A percentile compares a stretch with the other conserved stretches of the same genome.
phyloP scores from a whole-genome alignment of 139 green algal genomes.

The Chlorella sp. region DNA sequence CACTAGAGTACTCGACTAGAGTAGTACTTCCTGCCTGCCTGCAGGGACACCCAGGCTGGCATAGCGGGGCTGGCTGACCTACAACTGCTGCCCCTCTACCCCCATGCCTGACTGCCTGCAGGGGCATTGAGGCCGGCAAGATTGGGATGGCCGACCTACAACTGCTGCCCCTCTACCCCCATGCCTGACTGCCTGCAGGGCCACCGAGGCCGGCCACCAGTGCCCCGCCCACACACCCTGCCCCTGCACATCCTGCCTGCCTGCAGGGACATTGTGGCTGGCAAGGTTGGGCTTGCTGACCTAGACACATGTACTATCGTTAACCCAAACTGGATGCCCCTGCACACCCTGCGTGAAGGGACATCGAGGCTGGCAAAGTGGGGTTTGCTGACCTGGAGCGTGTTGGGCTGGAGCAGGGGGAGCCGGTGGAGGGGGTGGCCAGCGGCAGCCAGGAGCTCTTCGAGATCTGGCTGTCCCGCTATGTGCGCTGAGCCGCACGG shows the following conservation, averaged over 20 bases:
- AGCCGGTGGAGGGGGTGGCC: constrained; percentile 36
- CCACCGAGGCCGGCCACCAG: neutral
- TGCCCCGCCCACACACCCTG: too few relatives aligned
- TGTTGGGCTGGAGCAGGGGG: constrained; percentile 32
- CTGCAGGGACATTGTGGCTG: neutral
- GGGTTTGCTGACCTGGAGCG: constrained; percentile 54
- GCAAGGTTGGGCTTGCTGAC: constrained; percentile 52
- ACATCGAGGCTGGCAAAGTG: constrained; percentile 40
- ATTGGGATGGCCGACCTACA: too few relatives aligned
- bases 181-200: too few relatives aligned
- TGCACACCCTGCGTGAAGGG: too few relatives aligned
- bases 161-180: neutral
- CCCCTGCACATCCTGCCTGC: too few relatives aligned
- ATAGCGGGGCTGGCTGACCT: too few relatives aligned
- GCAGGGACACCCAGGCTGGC: too few relatives aligned
- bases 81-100: too few relatives aligned
- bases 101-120: neutral
- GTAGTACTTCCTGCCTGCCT: neutral
- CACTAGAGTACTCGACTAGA: too few relatives aligned
- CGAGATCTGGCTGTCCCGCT: constrained; percentile 46
- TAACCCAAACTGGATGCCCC: too few relatives aligned
- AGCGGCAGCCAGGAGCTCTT: constrained; percentile 53
- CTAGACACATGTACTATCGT: too few relatives aligned
- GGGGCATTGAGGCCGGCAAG: neutral
- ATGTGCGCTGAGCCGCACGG: constrained; percentile 28